Conservation (phyloP, 2,329 filamentous ascomycete genomes). For the Dichotomopilus funicola region DNA sequence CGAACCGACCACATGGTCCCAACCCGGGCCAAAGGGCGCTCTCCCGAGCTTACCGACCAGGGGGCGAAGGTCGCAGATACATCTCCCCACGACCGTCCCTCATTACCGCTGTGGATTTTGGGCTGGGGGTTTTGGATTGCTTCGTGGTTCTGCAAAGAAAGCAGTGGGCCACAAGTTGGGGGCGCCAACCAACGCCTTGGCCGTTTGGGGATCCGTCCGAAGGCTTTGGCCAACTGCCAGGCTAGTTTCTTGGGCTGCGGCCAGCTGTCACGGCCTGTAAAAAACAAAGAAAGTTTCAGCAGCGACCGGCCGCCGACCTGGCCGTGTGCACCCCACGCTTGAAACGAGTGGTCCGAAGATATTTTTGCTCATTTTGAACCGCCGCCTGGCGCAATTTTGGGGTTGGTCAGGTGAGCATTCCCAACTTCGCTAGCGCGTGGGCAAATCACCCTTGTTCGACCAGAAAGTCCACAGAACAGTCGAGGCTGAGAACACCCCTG, state of each 20-base stretch:
- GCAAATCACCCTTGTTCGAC: conserved; percentile 1
- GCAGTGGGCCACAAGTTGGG: neutral
- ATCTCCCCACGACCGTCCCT: conserved; percentile 3
- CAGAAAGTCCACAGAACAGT: too few relatives aligned
- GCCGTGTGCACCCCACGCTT: conserved; percentile 10
- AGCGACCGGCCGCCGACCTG: too few relatives aligned
- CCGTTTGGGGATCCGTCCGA: neutral
- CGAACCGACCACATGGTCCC: conserved; percentile 3
- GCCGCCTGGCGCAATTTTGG: conserved; percentile 4
- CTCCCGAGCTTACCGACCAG: conserved; percentile 5
- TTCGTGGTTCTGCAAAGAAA: neutral
- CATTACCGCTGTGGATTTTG: neutral
- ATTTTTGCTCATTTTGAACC: neutral
- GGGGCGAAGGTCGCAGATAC: conserved; percentile 1
- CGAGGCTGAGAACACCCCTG: too few relatives aligned
- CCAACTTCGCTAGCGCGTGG: conserved; percentile 1
- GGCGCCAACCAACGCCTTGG: neutral
- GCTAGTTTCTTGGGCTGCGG: too few relatives aligned
- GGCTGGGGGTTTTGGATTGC: neutral
- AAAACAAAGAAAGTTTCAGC: neutral
- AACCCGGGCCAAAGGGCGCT: conserved; percentile 3
- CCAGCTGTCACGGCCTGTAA: neutral
- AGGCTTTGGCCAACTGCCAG: too few relatives aligned
- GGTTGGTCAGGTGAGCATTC: conserved; percentile 11
- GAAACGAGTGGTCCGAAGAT: conserved; percentile 7